A percentile compares a stretch with the other conserved stretches of the same genome.
Conservation (phyloP, 805 yeast genomes). For the Myxozyma geophila region DNA sequence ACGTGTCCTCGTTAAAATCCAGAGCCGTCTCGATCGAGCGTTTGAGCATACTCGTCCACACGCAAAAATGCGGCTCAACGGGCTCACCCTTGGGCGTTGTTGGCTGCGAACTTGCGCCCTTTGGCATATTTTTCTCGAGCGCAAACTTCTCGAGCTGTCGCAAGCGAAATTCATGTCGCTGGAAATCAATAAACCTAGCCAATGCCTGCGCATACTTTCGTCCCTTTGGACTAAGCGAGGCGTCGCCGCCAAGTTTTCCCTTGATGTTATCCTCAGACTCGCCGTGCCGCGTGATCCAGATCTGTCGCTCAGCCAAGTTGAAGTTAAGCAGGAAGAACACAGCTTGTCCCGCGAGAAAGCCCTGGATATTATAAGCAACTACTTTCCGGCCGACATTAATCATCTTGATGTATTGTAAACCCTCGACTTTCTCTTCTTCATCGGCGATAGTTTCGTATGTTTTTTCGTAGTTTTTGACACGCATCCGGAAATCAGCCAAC, state of each 20-base stretch:
- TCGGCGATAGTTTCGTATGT: slow-evolving; percentile 92
- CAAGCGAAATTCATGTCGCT: slow-evolving; percentile 69
- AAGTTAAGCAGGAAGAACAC: slow-evolving; percentile 87
- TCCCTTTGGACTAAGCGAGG: slow-evolving; percentile 80
- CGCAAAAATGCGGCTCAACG: slow-evolving; percentile 77
- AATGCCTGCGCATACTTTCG: slow-evolving; percentile 71
- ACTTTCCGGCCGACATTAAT: slow-evolving; percentile 94
- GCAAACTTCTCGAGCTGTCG: slow-evolving; percentile 62
- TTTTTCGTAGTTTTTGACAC: slow-evolving; percentile 80
- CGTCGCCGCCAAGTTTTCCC: slow-evolving; percentile 93
- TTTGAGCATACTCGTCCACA: slow-evolving; percentile 88
- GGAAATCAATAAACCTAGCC: slow-evolving; percentile 71
- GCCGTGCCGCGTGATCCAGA: slow-evolving; percentile 95
- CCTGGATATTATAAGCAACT: slow-evolving; percentile 86
- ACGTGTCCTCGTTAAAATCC: slow-evolving; percentile 72
- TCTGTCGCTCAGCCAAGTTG: slow-evolving; percentile 85
- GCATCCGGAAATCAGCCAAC: slow-evolving; percentile 75
- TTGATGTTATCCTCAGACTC: slow-evolving; percentile 82
- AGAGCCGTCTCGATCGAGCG: slow-evolving; percentile 80
- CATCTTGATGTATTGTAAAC: slow-evolving; percentile 89
- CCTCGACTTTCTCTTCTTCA: slow-evolving; percentile 62
- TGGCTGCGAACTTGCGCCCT: slow-evolving; percentile 42
- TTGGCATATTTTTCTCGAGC: slow-evolving; percentile 51
- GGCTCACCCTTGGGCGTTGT: slow-evolving; percentile 46
- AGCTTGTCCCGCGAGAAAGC: slow-evolving; percentile 89